Conservation (phyloP, 495 filamentous ascomycete species). For the Penicillium herquei region DNA sequence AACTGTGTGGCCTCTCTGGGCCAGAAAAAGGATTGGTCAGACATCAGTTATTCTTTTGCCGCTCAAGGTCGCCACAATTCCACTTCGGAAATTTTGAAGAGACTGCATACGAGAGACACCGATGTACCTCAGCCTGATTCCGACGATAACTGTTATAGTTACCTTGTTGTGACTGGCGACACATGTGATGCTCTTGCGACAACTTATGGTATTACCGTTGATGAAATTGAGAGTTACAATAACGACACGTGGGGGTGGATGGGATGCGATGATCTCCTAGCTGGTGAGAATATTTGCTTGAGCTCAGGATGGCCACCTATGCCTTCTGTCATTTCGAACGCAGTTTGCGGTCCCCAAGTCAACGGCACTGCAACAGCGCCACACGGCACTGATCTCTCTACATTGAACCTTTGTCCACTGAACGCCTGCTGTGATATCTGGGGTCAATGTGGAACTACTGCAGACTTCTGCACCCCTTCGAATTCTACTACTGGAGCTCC, state of each 20-base stretch:
- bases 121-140: too few relatives aligned
- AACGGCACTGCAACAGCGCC: background rate
- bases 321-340: background rate
- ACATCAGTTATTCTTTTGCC: too few relatives aligned
- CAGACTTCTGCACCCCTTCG: background rate
- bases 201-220: background rate
- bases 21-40: too few relatives aligned
- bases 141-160: background rate
- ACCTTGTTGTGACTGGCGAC: background rate
- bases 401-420: background rate
- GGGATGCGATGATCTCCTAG: background rate
- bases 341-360: background rate
- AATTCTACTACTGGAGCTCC: background rate
- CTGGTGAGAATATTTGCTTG: slow-evolving; percentile 1
- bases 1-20: too few relatives aligned
- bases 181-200: slow-evolving; percentile 2
- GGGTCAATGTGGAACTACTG: background rate
- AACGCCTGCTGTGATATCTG: background rate
- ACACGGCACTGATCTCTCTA: background rate
- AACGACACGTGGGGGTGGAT: slow-evolving; percentile 1
- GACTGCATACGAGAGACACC: too few relatives aligned
- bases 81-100: too few relatives aligned
- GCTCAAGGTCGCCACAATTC: too few relatives aligned
- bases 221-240: slow-evolving; percentile 7
- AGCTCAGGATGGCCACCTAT: slow-evolving; percentile 1